Evolutionary conservation across 257 asterid genomes (phyloP), one percentile per base, ranked within the genome.

Genomic region (Scutellaria barbata): DNA sequence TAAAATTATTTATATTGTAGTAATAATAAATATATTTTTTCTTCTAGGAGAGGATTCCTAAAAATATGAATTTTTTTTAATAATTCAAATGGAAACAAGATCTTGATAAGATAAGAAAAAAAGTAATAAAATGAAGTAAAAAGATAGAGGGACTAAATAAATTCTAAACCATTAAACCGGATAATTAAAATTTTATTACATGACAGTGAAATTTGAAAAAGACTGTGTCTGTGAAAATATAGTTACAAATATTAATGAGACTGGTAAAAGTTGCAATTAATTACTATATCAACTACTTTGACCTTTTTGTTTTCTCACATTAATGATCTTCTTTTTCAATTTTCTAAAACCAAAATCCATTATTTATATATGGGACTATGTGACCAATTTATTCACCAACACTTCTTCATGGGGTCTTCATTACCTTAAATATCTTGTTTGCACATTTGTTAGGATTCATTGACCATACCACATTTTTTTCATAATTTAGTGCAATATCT

Each of bases 241-340:
- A 11, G 54, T 39, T 17, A 52, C 18, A 56, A 41, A 40, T 20
- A 40, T 53, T 40, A 12, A 68, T 68, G 55, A 40, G 30, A 20
- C 17, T 10, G 33, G 3, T 52, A 53, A 53, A 37, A 14, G 74
- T 54, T 20, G 65, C 74, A 41, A 18, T 54, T 48, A 41, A 1
- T 30, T 1, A 30, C 35, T 30, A 30, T 20, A 55, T 69, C 74
- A 55, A 41, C 55, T 39, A 22, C 65, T 69, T 59, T 55, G 25
- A 54, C 55, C 10, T 47, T 17, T 30, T 41, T 55, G 33, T 45
- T 18, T 37, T 54, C 14, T 46, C n/a, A 7, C 0, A 40, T 53
- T 40, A 3, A 30, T 30, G 35, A 30, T 17, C 42, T 53, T 41
- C 5, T 25, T 68, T 12, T 68, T 68, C n/a, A 20, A 13, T 40